Evolutionary conservation across 352 stramenopile species (phyloP).

Genomic region (Pythium dissotocum): DNA sequence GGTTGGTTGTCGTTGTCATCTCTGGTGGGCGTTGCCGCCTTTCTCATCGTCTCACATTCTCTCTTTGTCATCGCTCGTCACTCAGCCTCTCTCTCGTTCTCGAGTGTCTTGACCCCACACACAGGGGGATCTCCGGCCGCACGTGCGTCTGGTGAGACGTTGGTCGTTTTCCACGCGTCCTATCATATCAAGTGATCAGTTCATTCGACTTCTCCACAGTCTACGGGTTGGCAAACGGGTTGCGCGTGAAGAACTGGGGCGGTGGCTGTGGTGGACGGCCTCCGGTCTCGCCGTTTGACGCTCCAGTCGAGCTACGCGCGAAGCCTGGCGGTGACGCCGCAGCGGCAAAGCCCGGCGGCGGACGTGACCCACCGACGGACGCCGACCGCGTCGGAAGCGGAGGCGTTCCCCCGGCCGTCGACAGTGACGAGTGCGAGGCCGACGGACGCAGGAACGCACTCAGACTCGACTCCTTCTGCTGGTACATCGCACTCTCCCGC

Average conservation of each 20-base stretch:
- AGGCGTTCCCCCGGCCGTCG: not conserved
- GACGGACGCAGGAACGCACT: conserved; percentile 56
- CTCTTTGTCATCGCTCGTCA: not conserved
- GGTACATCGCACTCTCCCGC: conserved; percentile 63
- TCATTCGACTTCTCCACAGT: not conserved
- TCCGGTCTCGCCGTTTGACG: conserved; percentile 4
- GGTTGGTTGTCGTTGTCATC: not conserved
- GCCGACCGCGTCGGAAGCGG: conserved; percentile 22
- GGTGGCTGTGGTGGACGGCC: conserved; percentile 16
- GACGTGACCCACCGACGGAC: conserved; percentile 33
- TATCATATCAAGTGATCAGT: not conserved
- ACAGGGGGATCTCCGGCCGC: not conserved
- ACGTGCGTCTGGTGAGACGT: not conserved
- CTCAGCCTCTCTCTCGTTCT: not conserved
- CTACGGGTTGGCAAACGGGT: conserved; percentile 69
- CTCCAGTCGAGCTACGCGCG: conserved; percentile 12
- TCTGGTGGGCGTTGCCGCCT: not conserved
- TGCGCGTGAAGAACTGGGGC: conserved; percentile 46
- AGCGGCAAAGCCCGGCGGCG: conserved; percentile 34
- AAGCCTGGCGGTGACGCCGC: conserved; percentile 29
- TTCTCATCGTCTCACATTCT: conserved; percentile 1
- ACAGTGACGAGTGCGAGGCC: conserved; percentile 18
- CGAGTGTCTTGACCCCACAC: not conserved
- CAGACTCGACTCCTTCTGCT: conserved; percentile 72
- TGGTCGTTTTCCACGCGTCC: not conserved